Conservation (phyloP, 2,329 filamentous ascomycete species). For the Aureobasidium sp. region DNA sequence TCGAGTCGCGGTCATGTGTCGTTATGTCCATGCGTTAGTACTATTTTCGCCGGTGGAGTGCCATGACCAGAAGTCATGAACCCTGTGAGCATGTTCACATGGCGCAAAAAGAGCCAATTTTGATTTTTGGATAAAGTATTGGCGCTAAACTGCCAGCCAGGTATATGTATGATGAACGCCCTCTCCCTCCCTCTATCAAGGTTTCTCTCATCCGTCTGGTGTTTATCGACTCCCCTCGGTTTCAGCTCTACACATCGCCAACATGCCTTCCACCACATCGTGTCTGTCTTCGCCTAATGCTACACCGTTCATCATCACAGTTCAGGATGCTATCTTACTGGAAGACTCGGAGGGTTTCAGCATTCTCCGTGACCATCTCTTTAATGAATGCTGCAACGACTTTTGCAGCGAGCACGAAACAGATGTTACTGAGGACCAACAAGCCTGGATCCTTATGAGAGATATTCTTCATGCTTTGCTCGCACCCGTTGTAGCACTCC, state of each 20-base stretch:
- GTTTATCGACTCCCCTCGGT: neutral
- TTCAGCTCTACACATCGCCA: neutral
- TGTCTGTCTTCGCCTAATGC: conserved; percentile 18
- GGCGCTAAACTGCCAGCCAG: conserved; percentile 9
- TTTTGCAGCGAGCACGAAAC: conserved; percentile 36
- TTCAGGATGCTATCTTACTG: conserved; percentile 33
- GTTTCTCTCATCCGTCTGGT: neutral
- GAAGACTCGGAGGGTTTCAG: conserved; percentile 34
- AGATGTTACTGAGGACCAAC: conserved; percentile 24
- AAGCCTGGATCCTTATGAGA: conserved; percentile 44
- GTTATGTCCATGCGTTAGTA: conserved; percentile 1
- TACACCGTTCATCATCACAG: conserved; percentile 36
- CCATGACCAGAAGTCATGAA: conserved; percentile 6
- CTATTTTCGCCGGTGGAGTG: conserved; percentile 5
- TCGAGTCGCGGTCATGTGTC: conserved; percentile 10
- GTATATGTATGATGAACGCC: neutral
- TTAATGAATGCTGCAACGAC: conserved; percentile 30
- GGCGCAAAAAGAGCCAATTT: conserved; percentile 5
- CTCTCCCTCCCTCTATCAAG: conserved; percentile 6
- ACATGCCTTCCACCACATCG: conserved; percentile 4
- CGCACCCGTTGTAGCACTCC: conserved; percentile 48
- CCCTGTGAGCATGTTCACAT: neutral
- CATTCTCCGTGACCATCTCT: conserved; percentile 35
- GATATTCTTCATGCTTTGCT: conserved; percentile 52
- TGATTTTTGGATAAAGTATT: neutral